Conservation (phyloP, 148 eudicot species). For the Vaccinium corymbosum region DNA sequence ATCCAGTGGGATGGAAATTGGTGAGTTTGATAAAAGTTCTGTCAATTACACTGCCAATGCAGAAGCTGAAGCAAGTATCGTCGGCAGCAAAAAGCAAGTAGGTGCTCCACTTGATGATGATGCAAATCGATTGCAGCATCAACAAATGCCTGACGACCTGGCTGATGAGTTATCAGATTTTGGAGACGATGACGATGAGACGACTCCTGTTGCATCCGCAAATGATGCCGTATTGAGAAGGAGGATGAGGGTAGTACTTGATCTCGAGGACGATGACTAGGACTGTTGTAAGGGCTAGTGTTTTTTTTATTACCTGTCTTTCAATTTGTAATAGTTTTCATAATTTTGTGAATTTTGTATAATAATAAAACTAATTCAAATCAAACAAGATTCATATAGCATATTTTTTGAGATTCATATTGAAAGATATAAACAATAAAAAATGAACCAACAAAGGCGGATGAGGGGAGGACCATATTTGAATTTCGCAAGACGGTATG, state of each 20-base stretch:
- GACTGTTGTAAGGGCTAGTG: background rate
- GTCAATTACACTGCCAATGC: slow-evolving; percentile 12
- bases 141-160: slow-evolving; percentile 34
- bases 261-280: slow-evolving; percentile 70
- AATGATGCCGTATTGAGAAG: slow-evolving; percentile 46
- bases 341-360: too few species aligned
- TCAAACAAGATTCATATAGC: too few species aligned
- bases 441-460: too few species aligned
- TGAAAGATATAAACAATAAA: too few species aligned
- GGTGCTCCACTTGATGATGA: slow-evolving; percentile 9
- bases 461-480: too few species aligned
- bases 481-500: too few species aligned
- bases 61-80: slow-evolving; percentile 22
- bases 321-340: too few species aligned
- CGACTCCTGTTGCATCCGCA: slow-evolving; percentile 30
- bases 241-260: slow-evolving; percentile 59
- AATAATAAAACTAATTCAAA: too few species aligned
- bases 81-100: slow-evolving; percentile 13
- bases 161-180: slow-evolving; percentile 49
- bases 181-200: slow-evolving; percentile 28
- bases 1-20: slow-evolving; percentile 12
- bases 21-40: slow-evolving; percentile 18
- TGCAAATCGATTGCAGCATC: slow-evolving; percentile 23
- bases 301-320: too few species aligned
- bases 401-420: too few species aligned